Evolutionary conservation across 2,329 filamentous ascomycete species (phyloP).

Genomic region (Botryotinia calthae): DNA sequence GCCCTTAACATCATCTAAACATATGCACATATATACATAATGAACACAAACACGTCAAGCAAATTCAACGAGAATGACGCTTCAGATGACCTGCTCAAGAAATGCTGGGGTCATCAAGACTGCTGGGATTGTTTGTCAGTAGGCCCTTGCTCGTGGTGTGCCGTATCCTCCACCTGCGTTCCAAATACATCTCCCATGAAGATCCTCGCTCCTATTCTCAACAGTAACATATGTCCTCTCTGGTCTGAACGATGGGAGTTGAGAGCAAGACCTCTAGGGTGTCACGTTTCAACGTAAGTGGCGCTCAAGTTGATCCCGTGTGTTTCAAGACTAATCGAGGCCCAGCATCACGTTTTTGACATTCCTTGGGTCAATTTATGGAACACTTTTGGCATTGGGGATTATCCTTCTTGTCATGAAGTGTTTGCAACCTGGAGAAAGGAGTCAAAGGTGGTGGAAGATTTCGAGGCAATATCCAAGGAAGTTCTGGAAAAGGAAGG

Average conservation of each 20-base stretch:
- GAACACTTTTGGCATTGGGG: constrained; percentile 33
- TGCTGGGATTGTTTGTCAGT: constrained; percentile 47
- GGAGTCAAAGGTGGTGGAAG: neutral
- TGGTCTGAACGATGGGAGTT: constrained; percentile 48
- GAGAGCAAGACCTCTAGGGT: constrained; percentile 42
- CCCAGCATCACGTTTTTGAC: constrained; percentile 41
- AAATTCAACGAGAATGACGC: neutral
- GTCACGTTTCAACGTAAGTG: constrained; percentile 42
- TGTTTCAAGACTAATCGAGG: neutral
- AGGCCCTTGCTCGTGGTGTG: constrained; percentile 36
- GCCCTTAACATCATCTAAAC: neutral
- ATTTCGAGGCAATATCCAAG: neutral
- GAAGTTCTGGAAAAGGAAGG: neutral
- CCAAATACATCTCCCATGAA: constrained; percentile 49
- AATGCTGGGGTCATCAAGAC: constrained; percentile 47
- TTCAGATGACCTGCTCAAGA: neutral
- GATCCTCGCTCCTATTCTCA: constrained; percentile 50
- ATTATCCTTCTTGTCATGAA: constrained; percentile 9
- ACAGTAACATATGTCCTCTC: constrained; percentile 52
- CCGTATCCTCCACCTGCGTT: constrained; percentile 49
- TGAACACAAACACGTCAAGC: neutral
- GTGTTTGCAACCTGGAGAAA: neutral
- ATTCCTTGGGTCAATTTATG: constrained; percentile 38
- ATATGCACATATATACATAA: neutral
- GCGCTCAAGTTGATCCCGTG: neutral